These are phyloP conservation scores for Carex parvula DNA, from an alignment of 176 grass and related monocot genomes.

Conservation along the genomic window DNA sequence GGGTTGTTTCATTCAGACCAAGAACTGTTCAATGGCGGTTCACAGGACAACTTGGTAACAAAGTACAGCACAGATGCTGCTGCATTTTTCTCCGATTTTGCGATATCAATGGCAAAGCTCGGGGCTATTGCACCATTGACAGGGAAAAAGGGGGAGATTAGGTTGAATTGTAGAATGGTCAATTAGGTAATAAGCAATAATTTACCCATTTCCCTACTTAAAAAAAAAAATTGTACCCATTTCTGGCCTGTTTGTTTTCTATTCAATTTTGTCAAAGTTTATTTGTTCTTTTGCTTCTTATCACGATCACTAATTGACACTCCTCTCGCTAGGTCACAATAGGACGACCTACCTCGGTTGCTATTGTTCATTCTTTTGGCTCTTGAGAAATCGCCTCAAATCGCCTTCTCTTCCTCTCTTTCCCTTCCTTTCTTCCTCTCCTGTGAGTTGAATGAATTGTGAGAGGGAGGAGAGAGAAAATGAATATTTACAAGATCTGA, in stretches of 20 bases:
- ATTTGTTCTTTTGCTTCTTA: background rate
- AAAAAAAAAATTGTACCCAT: background rate
- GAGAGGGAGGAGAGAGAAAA: too few species aligned
- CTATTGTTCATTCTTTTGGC: too few species aligned
- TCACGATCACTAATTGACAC: too few species aligned
- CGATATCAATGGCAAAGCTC: conserved; percentile 48
- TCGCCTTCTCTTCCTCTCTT: too few species aligned
- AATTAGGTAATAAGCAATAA: conserved; percentile 26
- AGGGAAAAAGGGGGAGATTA: conserved; percentile 39
- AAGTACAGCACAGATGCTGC: conserved; percentile 12
- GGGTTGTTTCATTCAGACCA: conserved; percentile 73
- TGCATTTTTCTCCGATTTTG: conserved; percentile 41
- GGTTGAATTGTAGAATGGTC: conserved; percentile 46
- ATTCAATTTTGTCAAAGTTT: background rate
- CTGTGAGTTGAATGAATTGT: too few species aligned
- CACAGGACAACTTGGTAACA: conserved; percentile 47
- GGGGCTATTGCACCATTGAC: conserved; percentile 41
- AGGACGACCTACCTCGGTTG: too few species aligned
- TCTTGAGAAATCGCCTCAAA: too few species aligned
- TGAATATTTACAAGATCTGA: too few species aligned
- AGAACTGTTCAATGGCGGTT: conserved; percentile 58
- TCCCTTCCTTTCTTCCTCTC: too few species aligned
- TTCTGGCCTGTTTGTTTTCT: background rate
- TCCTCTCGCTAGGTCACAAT: too few species aligned
- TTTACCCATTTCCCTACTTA: background rate